Evolutionary conservation across 495 filamentous ascomycete species (phyloP).

Genomic region (Aspergillus campestris): DNA sequence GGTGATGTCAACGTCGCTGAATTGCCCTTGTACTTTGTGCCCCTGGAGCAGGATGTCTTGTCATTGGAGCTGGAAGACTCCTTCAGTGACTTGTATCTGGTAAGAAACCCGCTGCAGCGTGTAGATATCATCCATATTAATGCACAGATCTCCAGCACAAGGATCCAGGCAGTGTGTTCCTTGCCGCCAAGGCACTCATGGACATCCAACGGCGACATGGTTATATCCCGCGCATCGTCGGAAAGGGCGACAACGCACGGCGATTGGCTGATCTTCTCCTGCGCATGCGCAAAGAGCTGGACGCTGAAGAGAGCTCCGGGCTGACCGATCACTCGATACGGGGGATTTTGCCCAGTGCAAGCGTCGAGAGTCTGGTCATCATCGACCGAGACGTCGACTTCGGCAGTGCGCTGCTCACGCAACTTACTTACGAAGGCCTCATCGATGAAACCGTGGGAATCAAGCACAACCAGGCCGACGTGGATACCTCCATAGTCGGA

Average conservation of each 20-base stretch:
- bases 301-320: conserved; percentile 64
- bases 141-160: conserved; percentile 48
- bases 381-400: conserved; percentile 94
- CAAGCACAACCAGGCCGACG: conserved; percentile 76
- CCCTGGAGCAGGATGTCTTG: conserved; percentile 82
- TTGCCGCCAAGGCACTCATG: conserved; percentile 91
- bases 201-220: conserved; percentile 84
- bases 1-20: conserved; percentile 87
- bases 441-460: conserved; percentile 94
- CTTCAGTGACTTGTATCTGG: conserved; percentile 80
- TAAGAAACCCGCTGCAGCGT: conserved; percentile 23
- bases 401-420: conserved; percentile 82
- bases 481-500: conserved; percentile 88
- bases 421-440: conserved; percentile 93
- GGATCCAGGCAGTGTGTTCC: conserved; percentile 81
- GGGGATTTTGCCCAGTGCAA: conserved; percentile 72
- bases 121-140: neutral
- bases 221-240: conserved; percentile 88
- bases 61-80: conserved; percentile 84
- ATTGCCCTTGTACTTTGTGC: conserved; percentile 80
- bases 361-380: conserved; percentile 83
- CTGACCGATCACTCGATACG: conserved; percentile 50
- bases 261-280: conserved; percentile 80
- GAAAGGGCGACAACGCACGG: conserved; percentile 91
- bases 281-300: conserved; percentile 85